Conservation (phyloP, 2,329 filamentous ascomycete species). For the Penicillium sp. region DNA sequence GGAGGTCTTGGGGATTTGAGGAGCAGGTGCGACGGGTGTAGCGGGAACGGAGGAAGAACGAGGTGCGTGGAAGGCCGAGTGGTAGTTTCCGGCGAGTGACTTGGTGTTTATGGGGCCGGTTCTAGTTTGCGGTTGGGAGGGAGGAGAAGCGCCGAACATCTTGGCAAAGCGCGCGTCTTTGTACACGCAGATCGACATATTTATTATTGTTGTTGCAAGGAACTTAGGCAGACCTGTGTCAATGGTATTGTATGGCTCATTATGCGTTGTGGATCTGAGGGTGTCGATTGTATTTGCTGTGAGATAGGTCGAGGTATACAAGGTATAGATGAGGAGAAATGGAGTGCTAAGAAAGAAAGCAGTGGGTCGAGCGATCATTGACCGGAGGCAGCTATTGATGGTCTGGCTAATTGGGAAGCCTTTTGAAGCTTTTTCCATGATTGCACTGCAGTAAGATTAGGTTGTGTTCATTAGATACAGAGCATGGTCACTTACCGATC, state of each 20-base stretch:
- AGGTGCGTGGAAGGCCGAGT: conserved; percentile 14
- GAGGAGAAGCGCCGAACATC: conserved; percentile 67
- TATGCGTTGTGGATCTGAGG: conserved; percentile 61
- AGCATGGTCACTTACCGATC: conserved; percentile 61
- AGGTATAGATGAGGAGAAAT: conserved; percentile 51
- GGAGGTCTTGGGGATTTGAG: conserved; percentile 63
- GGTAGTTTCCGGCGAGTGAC: background rate
- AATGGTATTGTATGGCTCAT: conserved; percentile 57
- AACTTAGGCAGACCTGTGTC: conserved; percentile 80
- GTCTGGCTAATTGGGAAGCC: conserved; percentile 44
- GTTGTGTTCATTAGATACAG: background rate
- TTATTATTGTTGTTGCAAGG: conserved; percentile 73
- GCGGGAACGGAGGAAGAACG: background rate
- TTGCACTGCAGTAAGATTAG: conserved; percentile 37
- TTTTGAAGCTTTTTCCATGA: conserved; percentile 52
- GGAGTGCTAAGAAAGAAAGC: conserved; percentile 49
- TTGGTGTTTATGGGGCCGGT: conserved; percentile 7
- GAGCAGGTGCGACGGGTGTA: conserved; percentile 26
- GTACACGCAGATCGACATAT: conserved; percentile 82
- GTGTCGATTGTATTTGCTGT: conserved; percentile 89
- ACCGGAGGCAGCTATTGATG: conserved; percentile 40
- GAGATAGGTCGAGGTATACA: conserved; percentile 87
- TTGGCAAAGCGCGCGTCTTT: conserved; percentile 84
- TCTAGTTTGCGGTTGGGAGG: conserved; percentile 38
- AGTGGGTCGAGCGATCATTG: conserved; percentile 42